These are phyloP conservation scores for Naganishia onofrii DNA, from an alignment of 768 basidiomycete genomes.

Conservation along the genomic window DNA sequence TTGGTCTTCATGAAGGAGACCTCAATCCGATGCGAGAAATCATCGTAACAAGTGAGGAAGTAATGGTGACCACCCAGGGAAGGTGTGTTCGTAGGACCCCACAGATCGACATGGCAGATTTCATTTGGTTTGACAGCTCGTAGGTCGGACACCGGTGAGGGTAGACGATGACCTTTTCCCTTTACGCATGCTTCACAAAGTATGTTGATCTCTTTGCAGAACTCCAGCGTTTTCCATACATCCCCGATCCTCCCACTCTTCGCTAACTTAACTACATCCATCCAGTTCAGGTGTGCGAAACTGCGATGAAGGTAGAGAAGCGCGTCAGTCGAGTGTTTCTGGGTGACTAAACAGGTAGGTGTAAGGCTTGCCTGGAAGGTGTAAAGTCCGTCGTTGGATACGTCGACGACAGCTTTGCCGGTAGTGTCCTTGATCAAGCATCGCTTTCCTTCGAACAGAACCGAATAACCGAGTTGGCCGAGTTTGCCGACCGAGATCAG, in stretches of 20 bases:
- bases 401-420: background rate
- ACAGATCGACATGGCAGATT: constrained; percentile 1
- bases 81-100: background rate
- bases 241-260: background rate
- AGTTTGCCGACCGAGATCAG: constrained; percentile 18
- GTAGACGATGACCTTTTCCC: constrained; percentile 9
- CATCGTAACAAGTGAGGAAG: constrained; percentile 20
- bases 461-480: background rate
- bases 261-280: constrained; percentile 4
- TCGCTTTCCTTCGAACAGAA: background rate
- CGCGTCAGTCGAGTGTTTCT: background rate
- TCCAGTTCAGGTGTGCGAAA: constrained; percentile 2
- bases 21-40: background rate
- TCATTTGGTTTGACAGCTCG: background rate
- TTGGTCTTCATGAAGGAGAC: constrained; percentile 9
- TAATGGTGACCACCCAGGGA: constrained; percentile 1
- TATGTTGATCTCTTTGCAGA: background rate
- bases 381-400: constrained; percentile 5
- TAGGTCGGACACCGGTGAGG: background rate
- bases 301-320: constrained; percentile 9
- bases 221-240: background rate
- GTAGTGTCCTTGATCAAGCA: background rate
- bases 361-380: constrained; percentile 3
- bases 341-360: background rate
- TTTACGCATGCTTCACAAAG: constrained; percentile 6